Evolutionary conservation across 1,284 basidiomycete species (phyloP).

Genomic region (Puccinia polysora): DNA sequence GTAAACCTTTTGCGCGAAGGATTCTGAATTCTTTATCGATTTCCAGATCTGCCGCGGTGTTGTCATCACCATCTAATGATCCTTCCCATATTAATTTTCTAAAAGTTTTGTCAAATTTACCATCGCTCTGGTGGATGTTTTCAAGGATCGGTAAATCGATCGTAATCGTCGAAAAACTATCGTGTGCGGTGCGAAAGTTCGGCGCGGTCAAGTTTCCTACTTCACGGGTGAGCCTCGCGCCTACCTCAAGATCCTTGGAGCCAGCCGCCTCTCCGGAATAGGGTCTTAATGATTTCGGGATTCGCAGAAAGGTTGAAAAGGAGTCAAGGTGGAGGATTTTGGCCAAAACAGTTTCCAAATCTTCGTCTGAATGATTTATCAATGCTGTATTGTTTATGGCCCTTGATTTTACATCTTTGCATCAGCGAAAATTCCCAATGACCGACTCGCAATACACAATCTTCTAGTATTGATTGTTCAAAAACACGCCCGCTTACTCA

Average conservation of each 20-base stretch:
- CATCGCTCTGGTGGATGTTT: background rate
- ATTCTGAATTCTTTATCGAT: slow-evolving; percentile 6
- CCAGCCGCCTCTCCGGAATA: background rate
- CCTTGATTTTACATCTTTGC: background rate
- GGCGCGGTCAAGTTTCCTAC: slow-evolving; percentile 7
- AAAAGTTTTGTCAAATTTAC: slow-evolving; percentile 33
- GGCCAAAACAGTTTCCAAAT: background rate
- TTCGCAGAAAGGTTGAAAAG: slow-evolving; percentile 22
- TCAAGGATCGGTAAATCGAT: slow-evolving; percentile 36
- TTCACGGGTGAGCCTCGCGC: background rate
- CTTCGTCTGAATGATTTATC: slow-evolving; percentile 28
- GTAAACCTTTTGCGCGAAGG: slow-evolving; percentile 39
- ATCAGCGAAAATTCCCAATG: background rate
- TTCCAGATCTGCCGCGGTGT: background rate
- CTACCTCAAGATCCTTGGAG: background rate
- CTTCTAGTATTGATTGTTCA: background rate
- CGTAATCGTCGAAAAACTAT: slow-evolving; percentile 28
- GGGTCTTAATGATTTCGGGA: background rate
- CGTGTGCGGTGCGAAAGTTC: slow-evolving; percentile 9
- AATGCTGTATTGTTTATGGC: slow-evolving; percentile 20
- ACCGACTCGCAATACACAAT: background rate
- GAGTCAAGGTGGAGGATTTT: slow-evolving; percentile 33
- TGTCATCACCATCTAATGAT: slow-evolving; percentile 21
- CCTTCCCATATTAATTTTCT: slow-evolving; percentile 40
- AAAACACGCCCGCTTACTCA: background rate